A percentile compares a stretch with the other conserved stretches of the same genome.
These are phyloP conservation scores for Aspergillus carbonarius DNA, from an alignment of 2,329 filamentous ascomycete species.

Conservation along the genomic window DNA sequence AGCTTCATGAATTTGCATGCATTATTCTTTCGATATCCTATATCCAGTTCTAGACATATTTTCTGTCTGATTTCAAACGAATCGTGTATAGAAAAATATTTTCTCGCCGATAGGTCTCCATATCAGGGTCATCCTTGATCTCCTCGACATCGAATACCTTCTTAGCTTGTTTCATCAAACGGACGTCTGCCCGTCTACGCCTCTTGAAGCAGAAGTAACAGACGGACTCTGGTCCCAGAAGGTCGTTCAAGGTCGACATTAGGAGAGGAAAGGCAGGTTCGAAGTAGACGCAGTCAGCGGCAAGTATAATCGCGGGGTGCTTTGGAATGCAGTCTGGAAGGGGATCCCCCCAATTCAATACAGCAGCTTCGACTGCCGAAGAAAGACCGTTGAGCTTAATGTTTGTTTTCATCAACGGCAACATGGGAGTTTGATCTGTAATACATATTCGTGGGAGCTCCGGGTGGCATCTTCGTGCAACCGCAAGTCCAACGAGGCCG, in stretches of 20 bases:
- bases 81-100: slow-evolving; percentile 42
- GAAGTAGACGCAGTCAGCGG: slow-evolving; percentile 96
- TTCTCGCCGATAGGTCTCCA: slow-evolving; percentile 36
- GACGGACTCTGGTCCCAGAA: slow-evolving; percentile 64
- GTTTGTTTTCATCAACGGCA: slow-evolving; percentile 81
- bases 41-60: background rate
- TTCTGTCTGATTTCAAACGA: slow-evolving; percentile 24
- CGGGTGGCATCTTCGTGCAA: slow-evolving; percentile 57
- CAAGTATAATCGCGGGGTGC: slow-evolving; percentile 79
- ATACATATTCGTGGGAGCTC: slow-evolving; percentile 63
- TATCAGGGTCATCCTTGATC: slow-evolving; percentile 55
- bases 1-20: background rate
- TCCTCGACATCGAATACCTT: slow-evolving; percentile 66
- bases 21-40: background rate
- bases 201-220: slow-evolving; percentile 96
- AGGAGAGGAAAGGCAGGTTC: slow-evolving; percentile 92
- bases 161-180: slow-evolving; percentile 69
- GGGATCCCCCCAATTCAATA: slow-evolving; percentile 74
- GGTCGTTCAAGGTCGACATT: slow-evolving; percentile 70
- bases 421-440: slow-evolving; percentile 86
- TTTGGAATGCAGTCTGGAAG: slow-evolving; percentile 37
- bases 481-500: slow-evolving; percentile 72
- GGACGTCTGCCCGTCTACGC: slow-evolving; percentile 74
- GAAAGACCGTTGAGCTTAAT: slow-evolving; percentile 75
- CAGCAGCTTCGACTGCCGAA: slow-evolving; percentile 60